Percentiles rank a stretch among this genome's conserved stretches.
phyloP scores from a whole-genome alignment of 176 grass and related monocot genomes.

The Bonia amplexicaulis region DNA sequence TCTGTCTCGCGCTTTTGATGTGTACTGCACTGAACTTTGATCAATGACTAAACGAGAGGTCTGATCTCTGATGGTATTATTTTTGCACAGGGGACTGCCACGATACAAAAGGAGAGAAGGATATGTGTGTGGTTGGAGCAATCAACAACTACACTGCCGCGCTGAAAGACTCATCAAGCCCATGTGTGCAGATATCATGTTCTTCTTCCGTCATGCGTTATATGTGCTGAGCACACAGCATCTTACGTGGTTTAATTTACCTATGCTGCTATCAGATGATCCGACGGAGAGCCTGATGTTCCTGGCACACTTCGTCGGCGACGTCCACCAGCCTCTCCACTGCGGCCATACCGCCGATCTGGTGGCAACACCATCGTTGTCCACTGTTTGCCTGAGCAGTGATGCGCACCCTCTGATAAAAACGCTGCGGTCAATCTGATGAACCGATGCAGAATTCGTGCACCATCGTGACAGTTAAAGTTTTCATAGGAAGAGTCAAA shows the following conservation, averaged over 20 bases:
- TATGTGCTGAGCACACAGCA: not conserved
- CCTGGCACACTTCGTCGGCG: conserved; percentile 62
- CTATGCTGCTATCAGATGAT: conserved; percentile 20
- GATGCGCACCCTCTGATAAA: not conserved
- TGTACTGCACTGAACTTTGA: not conserved
- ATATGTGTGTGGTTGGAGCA: conserved; percentile 62
- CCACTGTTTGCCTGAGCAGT: not conserved
- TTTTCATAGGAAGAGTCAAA: not conserved
- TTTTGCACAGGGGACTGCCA: conserved; percentile 59
- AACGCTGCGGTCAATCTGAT: not conserved
- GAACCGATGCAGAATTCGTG: not conserved
- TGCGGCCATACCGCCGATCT: conserved; percentile 29
- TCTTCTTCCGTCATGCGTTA: not conserved
- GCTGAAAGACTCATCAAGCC: too few relatives aligned
- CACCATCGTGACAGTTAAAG: not conserved
- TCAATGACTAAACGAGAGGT: not conserved
- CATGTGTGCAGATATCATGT: not conserved
- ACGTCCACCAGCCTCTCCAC: conserved; percentile 69
- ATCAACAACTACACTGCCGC: conserved; percentile 71
- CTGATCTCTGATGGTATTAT: not conserved
- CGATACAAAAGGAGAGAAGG: conserved; percentile 32
- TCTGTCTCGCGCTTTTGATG: not conserved
- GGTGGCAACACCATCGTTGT: conserved; percentile 23
- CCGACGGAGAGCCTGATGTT: conserved; percentile 61
- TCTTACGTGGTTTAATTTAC: not conserved